Evolutionary conservation across 2,329 filamentous ascomycete genomes (phyloP).

Genomic region (Lachnellula arida): DNA sequence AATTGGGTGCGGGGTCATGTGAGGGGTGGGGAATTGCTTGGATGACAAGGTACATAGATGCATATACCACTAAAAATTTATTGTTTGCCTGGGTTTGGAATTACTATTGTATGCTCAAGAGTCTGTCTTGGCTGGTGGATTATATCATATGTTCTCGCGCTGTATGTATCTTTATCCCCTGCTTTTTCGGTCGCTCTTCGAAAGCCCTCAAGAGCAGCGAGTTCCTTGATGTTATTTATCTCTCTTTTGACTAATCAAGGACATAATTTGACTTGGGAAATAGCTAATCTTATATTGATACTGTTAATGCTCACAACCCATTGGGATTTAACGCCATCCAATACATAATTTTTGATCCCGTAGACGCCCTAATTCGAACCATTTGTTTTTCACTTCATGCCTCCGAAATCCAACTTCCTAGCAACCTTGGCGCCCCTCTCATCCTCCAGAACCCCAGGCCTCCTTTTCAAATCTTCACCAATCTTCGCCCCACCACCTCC

Average conservation of each 20-base stretch:
- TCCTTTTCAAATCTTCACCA: conserved; percentile 75
- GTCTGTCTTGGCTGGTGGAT: no score
- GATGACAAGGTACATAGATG: not conserved
- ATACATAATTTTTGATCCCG: not conserved
- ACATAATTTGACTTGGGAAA: no score
- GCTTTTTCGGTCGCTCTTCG: no score
- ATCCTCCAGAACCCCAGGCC: conserved; percentile 67
- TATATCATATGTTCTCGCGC: no score
- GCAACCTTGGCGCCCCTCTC: conserved; percentile 58
- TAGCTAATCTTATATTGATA: no score
- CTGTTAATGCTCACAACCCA: not conserved
- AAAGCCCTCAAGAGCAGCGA: no score
- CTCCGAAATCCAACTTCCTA: conserved; percentile 31
- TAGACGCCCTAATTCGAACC: not conserved
- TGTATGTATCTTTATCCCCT: no score
- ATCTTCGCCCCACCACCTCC: conserved; percentile 68
- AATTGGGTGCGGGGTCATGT: conserved; percentile 85
- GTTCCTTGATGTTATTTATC: no score
- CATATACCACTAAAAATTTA: not conserved
- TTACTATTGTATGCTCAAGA: not conserved
- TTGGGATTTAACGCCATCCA: not conserved
- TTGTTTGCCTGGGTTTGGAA: not conserved
- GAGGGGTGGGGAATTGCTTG: conserved; percentile 23
- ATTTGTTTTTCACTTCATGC: conserved; percentile 19
- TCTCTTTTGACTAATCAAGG: no score